Evolutionary conservation across 345 rosid species (phyloP), one percentile per base, ranked within the genome.

Genomic region (Trapa incisa): DNA sequence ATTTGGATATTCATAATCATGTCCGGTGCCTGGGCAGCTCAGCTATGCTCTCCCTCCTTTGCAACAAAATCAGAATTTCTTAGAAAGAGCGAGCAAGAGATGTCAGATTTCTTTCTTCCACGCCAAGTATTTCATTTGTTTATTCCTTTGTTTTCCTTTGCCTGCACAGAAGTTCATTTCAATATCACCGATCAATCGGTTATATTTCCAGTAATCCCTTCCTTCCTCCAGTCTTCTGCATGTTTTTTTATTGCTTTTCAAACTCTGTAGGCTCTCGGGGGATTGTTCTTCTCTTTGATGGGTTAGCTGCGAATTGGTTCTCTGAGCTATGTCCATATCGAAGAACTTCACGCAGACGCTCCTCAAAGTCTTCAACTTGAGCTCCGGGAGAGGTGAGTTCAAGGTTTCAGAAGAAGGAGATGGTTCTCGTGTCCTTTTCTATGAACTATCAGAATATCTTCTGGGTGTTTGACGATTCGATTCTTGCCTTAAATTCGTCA

Each of bases 341-440:
- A 87, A 79, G 72, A 85, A 65, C 33, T 81, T 89, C 74, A 73
- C 87, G 39, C 77, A 68, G 36, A 85, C 73, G 58, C 68, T 91
- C 39, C 67, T 84, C 4, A 91, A 71, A 65, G 71, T 81, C 6
- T 89, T 91, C 80, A 78, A 75, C 72, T 72, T 79, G 1, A 70
- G 73, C 67, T 82, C 92, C 14, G 61, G 72, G 36, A 82, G 41
- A 85, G 87, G 97, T 94, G 78, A 60, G 11, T 45, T 45, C 48
- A 45, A 45, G 48, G 29, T 22, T 22, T 22, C 29, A 22, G 12
- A 45, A 2, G 2, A 7, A 5, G 48, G 13, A 45, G 48, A 45
- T 8, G 43, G 29, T 15, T 6, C 15, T 37, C 35, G 10, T 63
- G 67, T 48, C 33, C 13, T 4, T 41, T 41, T 1, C 43, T 41